These are phyloP conservation scores for Wickerhamomyces queroliae DNA, from an alignment of 805 yeast species.

Conservation along the genomic window DNA sequence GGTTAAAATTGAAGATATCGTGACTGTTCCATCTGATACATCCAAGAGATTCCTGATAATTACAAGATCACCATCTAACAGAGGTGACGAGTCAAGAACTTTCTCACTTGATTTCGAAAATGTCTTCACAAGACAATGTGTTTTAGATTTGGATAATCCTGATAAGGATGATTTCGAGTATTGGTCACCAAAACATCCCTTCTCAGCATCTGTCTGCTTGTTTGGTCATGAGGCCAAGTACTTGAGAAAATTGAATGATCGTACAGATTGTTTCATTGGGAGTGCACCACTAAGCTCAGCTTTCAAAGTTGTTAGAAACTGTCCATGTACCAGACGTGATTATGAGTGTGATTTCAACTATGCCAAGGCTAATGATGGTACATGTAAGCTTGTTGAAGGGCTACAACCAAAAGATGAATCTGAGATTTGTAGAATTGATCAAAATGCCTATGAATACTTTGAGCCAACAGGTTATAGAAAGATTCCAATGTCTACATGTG, in stretches of 20 bases:
- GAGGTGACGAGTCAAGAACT: constrained; percentile 40
- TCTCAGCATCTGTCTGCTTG: constrained; percentile 43
- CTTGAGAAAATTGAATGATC: constrained; percentile 46
- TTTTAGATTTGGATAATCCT: constrained; percentile 36
- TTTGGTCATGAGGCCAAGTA: constrained; percentile 71
- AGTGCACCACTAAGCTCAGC: constrained; percentile 50
- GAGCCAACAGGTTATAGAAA: constrained; percentile 92
- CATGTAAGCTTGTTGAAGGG: constrained; percentile 78
- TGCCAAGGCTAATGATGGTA: constrained; percentile 64
- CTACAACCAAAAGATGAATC: constrained; percentile 57
- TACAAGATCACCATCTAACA: constrained; percentile 36
- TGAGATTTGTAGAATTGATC: constrained; percentile 49
- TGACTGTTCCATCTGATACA: constrained; percentile 88
- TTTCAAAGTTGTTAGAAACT: constrained; percentile 51
- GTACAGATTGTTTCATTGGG: constrained; percentile 60
- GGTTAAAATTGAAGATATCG: constrained; percentile 61
- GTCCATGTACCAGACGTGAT: constrained; percentile 82
- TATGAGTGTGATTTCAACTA: constrained; percentile 93
- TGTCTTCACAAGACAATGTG: constrained; percentile 49
- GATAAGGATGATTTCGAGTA: constrained; percentile 54
- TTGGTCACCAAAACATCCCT: constrained; percentile 57
- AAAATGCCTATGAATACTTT: constrained; percentile 60
- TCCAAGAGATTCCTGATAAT: constrained; percentile 70
- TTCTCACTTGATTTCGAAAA: constrained; percentile 52
- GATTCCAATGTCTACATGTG: constrained; percentile 81